Base-by-base conservation (phyloP, 306 rosid species). In the Mimosa bimucronata region DNA sequence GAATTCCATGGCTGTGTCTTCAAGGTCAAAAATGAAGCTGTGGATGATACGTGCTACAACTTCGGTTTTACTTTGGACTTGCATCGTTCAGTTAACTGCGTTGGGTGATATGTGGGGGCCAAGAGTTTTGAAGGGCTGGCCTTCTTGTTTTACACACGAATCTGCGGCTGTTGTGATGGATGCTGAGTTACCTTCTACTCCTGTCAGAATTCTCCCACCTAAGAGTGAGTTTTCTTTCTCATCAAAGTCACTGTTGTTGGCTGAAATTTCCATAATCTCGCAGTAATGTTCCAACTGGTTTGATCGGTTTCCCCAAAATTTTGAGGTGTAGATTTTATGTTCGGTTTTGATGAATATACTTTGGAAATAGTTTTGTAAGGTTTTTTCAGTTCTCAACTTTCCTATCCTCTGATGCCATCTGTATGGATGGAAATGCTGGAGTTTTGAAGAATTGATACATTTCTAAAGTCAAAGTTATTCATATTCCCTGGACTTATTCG, bases 81-180 rank as follows among this genome's bases (percentile, higher is more conserved):
- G 99, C 66, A 29, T 95, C 34, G 97, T 95, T 46, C 99, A 95
- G 88, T 86, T 95, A 72, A 95, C 94, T 61, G 90, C 98, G 9
- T 74, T 95, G 48, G 98, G 99, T 28, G 96, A 95, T 80, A 80
- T 89, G 82, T 95, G 99, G 99, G 96, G 96, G 30, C 99, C 99
- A 5, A 88, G 98, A 87, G 97, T 90, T 81, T 89, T 95, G 90
- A 95, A 93, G 71, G 99, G 99, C 7, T 95, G 99, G 99, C 99
- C 99, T 69, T 91, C 99, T 37, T 95, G 98, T 77, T 95, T 95
- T 66, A 80, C 92, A 44, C 91, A 87, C 73, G 97, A 91, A 69
- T 80, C 87, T 29, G 86, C 89, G 0, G 85, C 85, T 0, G 81
- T 68, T 0, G 87, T 73, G 4, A 28, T 84, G 29, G 81, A 83